Base-by-base conservation (phyloP, 2,329 filamentous ascomycete species). In the Lasiodiplodia sp. region DNA sequence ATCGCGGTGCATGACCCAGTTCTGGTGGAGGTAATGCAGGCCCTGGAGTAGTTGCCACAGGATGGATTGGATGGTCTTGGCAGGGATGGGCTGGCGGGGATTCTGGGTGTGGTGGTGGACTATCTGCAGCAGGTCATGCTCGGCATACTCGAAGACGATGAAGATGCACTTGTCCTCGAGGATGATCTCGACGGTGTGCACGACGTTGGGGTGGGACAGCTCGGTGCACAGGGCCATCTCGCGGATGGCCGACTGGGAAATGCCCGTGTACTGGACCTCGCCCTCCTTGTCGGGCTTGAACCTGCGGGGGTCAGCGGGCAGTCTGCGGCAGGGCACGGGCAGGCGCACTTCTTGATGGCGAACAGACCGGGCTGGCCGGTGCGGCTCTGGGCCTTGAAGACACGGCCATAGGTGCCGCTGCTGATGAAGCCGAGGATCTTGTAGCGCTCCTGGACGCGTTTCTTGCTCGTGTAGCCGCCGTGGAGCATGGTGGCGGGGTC, bases 231-330 rank as follows among this genome's bases (percentile, higher is more conserved):
- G 85, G 18, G 95, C 93, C 94, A 99, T 99, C 80, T 99, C 96
- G 66, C 96, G 92, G 72, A 97, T 93, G 4, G 96, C 96, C 16
- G 94, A 97, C 80, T 99, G 96, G 0, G 96, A 98, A 72, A 99
- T 97, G 70, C 96, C 96, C 0, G 96, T 98, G 81, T 99, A 99
- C 75, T 96, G 92, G 57, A 97, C 88, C 80, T 99, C 96, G 68
- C 96, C 96, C 82, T 99, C 96, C 83, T 98, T 99, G 81, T 99
- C 96, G 8, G 94, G 94, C 84, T 97, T 97, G 88, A 97, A 91
- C 72, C 88, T 89, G 70, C 31, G 52, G 12, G 37, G 28, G 52
- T 49, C 64, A 71, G 66, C 34, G 37, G n/a, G 47, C 16, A 12
- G 44, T 8, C 69, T 58, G 58, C 38, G 28, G 37, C 57, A 28